Evolutionary conservation across 1,139 yeast species (phyloP).

Genomic region (Zygotorulaspora mrakii): DNA sequence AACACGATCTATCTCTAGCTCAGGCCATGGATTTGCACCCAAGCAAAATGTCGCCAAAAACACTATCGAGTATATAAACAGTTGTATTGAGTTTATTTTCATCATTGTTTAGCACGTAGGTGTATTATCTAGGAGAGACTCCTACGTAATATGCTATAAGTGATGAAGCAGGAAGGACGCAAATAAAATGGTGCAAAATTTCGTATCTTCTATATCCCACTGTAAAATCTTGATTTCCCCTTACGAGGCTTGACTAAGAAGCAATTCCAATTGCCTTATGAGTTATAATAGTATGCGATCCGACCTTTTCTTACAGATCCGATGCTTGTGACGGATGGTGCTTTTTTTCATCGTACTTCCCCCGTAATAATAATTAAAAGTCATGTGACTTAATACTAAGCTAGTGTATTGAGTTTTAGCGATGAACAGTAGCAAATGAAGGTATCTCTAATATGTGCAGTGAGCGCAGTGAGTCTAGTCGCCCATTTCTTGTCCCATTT

Average conservation of each 20-base stretch:
- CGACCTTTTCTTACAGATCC: neutral
- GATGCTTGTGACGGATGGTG: neutral
- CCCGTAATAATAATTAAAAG: neutral
- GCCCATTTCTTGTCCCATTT: constrained; percentile 29
- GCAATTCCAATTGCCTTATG: neutral
- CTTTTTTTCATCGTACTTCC: neutral
- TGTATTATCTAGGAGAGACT: constrained; percentile 2
- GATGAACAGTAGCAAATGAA: neutral
- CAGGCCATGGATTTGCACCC: neutral
- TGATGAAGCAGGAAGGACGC: constrained; percentile 1
- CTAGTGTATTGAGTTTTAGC: too few species aligned
- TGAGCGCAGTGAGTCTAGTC: too few species aligned
- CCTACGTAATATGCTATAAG: neutral
- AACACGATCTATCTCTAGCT: neutral
- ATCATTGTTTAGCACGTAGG: neutral
- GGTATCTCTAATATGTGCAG: too few species aligned
- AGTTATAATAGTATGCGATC: neutral
- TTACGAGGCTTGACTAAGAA: neutral
- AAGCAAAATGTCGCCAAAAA: neutral
- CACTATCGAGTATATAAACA: neutral
- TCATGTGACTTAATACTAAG: constrained; percentile 7
- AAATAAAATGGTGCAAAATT: neutral
- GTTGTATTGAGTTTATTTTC: neutral
- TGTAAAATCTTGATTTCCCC: neutral
- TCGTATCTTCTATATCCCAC: neutral